Conservation (phyloP, 1,139 yeast species). For the Debaryomycetaceae sp. region DNA sequence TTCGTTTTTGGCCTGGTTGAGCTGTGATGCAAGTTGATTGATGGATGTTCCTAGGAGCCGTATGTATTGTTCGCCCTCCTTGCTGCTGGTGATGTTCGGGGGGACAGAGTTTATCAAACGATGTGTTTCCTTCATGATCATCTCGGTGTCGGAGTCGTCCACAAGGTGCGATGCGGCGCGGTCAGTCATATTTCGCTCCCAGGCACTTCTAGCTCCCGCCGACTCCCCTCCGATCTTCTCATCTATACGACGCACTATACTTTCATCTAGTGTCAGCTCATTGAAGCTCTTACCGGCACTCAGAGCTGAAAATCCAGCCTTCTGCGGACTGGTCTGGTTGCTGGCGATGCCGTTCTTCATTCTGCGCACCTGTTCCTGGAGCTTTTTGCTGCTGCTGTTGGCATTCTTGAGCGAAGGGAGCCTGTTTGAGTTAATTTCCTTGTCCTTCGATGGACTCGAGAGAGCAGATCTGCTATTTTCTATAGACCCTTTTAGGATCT, state of each 20-base stretch:
- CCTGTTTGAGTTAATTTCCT: neutral
- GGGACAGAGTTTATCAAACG: conserved; percentile 24
- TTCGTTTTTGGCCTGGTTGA: conserved; percentile 18
- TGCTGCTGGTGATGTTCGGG: conserved; percentile 14
- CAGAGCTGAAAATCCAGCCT: conserved; percentile 1
- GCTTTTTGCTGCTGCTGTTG: conserved; percentile 14
- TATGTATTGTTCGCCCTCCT: conserved; percentile 26
- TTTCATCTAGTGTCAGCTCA: conserved; percentile 4
- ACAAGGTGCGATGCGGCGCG: conserved; percentile 2
- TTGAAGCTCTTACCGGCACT: neutral
- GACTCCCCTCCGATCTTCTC: conserved; percentile 1
- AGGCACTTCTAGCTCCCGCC: conserved; percentile 4
- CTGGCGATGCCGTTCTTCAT: conserved; percentile 10
- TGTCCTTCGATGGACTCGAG: neutral
- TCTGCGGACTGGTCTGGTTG: conserved; percentile 7
- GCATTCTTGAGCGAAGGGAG: neutral
- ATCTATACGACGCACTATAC: conserved; percentile 6
- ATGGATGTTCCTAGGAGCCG: conserved; percentile 20
- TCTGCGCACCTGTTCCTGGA: conserved; percentile 15
- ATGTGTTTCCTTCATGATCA: conserved; percentile 29
- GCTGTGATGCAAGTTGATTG: conserved; percentile 18
- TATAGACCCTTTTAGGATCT: conserved; percentile 1
- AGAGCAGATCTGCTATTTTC: conserved; percentile 1
- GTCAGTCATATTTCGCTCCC: conserved; percentile 6
- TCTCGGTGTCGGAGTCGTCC: conserved; percentile 19